These are phyloP conservation scores for Bipolaris cookei DNA, from an alignment of 2,329 filamentous ascomycete species.

Conservation along the genomic window DNA sequence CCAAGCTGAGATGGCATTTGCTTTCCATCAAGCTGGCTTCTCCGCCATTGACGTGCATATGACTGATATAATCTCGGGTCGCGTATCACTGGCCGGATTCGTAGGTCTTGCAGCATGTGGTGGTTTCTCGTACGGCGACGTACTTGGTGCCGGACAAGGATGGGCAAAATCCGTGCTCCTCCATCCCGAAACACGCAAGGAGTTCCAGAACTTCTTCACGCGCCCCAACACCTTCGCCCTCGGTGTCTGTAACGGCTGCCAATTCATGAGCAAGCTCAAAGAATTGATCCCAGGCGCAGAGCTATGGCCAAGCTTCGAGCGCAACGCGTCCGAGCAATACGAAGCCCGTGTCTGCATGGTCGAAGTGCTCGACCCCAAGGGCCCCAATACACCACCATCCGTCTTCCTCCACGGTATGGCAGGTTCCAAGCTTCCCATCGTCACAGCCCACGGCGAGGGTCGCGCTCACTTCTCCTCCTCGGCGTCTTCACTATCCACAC, in stretches of 20 bases:
- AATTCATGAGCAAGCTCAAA: conserved; percentile 86
- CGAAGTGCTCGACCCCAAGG: conserved; percentile 68
- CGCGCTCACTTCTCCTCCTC: conserved; percentile 64
- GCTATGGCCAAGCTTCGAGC: conserved; percentile 84
- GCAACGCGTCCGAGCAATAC: conserved; percentile 86
- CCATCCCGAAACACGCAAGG: conserved; percentile 74
- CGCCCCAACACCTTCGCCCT: conserved; percentile 89
- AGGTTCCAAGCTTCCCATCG: conserved; percentile 81
- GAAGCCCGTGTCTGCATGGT: conserved; percentile 89
- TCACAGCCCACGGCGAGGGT: conserved; percentile 89
- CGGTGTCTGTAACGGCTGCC: conserved; percentile 96
- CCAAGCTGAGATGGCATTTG: conserved; percentile 96
- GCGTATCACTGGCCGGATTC: conserved; percentile 81
- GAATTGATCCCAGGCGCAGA: conserved; percentile 83
- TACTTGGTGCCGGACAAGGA: conserved; percentile 91
- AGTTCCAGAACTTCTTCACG: conserved; percentile 86
- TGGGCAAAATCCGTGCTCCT: conserved; percentile 95
- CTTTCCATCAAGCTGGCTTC: conserved; percentile 90
- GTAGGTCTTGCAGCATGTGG: conserved; percentile 92
- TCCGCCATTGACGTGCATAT: conserved; percentile 94
- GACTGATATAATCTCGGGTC: conserved; percentile 83
- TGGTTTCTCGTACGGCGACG: conserved; percentile 93
- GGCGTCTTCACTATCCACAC: conserved; percentile 50
- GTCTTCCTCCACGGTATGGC: conserved; percentile 92
- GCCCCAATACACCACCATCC: conserved; percentile 56